Evolutionary conservation across 805 yeast genomes (phyloP).

Genomic region (Candida peoriensis): DNA sequence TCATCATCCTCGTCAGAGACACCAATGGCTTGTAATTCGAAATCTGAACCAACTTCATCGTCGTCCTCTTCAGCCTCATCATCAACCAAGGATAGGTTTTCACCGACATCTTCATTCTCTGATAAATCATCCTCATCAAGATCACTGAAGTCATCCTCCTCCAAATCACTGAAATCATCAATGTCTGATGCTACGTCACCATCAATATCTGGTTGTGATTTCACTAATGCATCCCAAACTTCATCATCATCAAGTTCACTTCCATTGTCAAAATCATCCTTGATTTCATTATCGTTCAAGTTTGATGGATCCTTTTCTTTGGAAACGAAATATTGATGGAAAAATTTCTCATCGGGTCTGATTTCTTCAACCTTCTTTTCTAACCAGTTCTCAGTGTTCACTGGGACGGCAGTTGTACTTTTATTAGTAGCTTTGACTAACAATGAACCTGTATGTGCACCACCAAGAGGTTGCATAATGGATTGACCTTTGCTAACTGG

Average conservation of each 20-base stretch:
- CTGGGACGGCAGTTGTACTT: slow-evolving; percentile 51
- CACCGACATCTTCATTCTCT: slow-evolving; percentile 39
- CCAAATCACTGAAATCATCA: slow-evolving; percentile 59
- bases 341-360: slow-evolving; percentile 84
- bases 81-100: slow-evolving; percentile 31
- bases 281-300: slow-evolving; percentile 25
- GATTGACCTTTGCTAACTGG: slow-evolving; percentile 75
- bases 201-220: slow-evolving; percentile 68
- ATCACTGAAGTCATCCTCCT: slow-evolving; percentile 44
- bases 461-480: slow-evolving; percentile 97
- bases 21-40: slow-evolving; percentile 34
- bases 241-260: slow-evolving; percentile 61
- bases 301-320: slow-evolving; percentile 40
- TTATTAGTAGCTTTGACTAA: slow-evolving; percentile 60
- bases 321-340: slow-evolving; percentile 74
- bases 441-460: slow-evolving; percentile 66
- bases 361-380: slow-evolving; percentile 56
- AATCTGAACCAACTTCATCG: slow-evolving; percentile 33
- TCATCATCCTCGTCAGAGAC: slow-evolving; percentile 25
- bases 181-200: slow-evolving; percentile 37
- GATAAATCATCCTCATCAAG: slow-evolving; percentile 40
- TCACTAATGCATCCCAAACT: slow-evolving; percentile 75
- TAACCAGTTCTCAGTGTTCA: slow-evolving; percentile 82
- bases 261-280: slow-evolving; percentile 33
- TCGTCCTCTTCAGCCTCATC: slow-evolving; percentile 20